Evolutionary conservation across 257 asterid species (phyloP), one percentile per base, ranked within the genome.

Genomic region (Solanum medicagineum): DNA sequence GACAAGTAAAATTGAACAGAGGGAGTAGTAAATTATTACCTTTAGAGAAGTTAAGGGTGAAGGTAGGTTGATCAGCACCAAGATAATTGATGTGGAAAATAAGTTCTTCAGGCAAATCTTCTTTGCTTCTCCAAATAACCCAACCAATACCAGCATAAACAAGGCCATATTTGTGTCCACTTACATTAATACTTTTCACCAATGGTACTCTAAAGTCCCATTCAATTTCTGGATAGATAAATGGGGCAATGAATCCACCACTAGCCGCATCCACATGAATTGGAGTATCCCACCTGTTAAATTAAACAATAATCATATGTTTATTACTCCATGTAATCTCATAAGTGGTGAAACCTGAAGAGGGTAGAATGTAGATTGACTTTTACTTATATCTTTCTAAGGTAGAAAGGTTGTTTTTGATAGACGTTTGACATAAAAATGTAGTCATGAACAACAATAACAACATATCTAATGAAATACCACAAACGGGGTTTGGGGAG

Each of bases 61-160:
- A 87, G 11, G 90, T 87, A 45, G 90, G 90, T 45, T 87, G 90
- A 85, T 87, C 88, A 68, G 90, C 85, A 45, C 90, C 90, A 47
- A 88, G 90, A 63, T 88, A 88, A 70, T 86, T 86, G 69, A 86
- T 86, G 24, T 86, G 88, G 49, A 86, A 86, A 16, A 86, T 86
- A 81, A 88, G 90, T 8, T 88, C 90, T 32, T 88, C 90, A 22
- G 90, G 90, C 75, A 88, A 83, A 29, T 88, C 89, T 16, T 86
- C 87, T 73, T 88, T 88, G 87, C 20, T 88, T 36, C 89, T 88
- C 90, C 90, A 88, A 75, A 88, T 84, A 19, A 81, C 89, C 89
- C 90, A 88, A 14, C 90, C 90, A 65, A 88, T 88, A 24, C 90
- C 90, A 16, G 90, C 90, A 56, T 88, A 88, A 5, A 86, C 88